Evolutionary conservation across 2,329 filamentous ascomycete genomes (phyloP), one percentile per base, ranked within the genome.

Genomic region (Paecilomyces formosus): DNA sequence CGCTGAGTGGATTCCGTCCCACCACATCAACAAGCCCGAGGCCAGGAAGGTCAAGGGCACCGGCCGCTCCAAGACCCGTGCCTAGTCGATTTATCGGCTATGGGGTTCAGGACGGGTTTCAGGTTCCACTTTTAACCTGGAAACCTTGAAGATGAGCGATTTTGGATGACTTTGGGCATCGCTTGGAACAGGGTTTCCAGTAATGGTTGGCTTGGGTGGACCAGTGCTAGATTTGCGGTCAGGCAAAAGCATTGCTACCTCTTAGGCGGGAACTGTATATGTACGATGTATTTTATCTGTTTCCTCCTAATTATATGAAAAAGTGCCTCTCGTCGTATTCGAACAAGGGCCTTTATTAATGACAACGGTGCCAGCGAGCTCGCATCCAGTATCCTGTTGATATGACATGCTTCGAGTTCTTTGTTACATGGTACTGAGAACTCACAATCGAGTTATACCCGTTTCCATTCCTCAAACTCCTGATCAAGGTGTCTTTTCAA

Each of bases 1-100:
- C 69, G 88, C 93, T 80, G 90, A 88, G 80, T 97, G 93, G 92
- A 96, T 97, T 68, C 92, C 92, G 30, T 85, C 87, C 62, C 86
- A 89, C 74, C 92, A 97, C 78, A 85, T 97, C 75, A 90, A 93
- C 80, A 88, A 90, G 67, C 92, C 93, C 39, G 82, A 88, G 66
- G 88, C 85, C 53, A 81, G 80, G 67, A 81, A 85, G 65, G 81
- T 87, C 58, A 82, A 84, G 70, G 80, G 81, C 60, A 73, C 73
- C 59, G 64, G 74, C 54, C 70, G 70, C 54, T 69, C 72, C 57
- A 74, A 74, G 70, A 69, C 58, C 63, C 72, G 72, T 61, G 64
- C 67, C 39, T 74, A 64, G 64, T 58, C 50, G 53, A 59, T 53
- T 45, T 22, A 18, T 12, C 49, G 15, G 21, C 30, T 11, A 28